Percentiles rank a stretch among this genome's conserved stretches.
These are phyloP conservation scores for Irpex rosettiformis DNA, from an alignment of 1,284 basidiomycete genomes.

Conservation along the genomic window DNA sequence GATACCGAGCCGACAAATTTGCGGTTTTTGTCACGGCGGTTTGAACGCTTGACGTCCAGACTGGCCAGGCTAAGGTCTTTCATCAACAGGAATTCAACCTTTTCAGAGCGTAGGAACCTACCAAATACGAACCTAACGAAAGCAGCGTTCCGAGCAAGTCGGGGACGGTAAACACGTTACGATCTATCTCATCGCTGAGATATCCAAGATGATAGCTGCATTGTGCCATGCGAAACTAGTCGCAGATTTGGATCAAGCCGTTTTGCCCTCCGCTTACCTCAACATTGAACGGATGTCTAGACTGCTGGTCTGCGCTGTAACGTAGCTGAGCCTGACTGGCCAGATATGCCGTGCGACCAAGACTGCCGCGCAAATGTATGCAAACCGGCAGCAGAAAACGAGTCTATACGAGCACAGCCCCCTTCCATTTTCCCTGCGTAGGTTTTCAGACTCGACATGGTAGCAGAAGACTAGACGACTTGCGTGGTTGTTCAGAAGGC, in stretches of 20 bases:
- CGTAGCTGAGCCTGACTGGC: neutral
- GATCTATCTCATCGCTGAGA: too few species aligned
- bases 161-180: too few species aligned
- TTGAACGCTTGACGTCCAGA: neutral
- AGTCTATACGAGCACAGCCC: neutral
- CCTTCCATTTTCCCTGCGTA: neutral
- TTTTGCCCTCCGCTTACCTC: too few species aligned
- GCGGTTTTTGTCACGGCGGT: neutral
- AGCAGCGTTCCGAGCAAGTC: too few species aligned
- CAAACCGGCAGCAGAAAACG: neutral
- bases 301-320: neutral
- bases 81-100: neutral
- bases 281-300: neutral
- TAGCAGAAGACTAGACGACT: neutral
- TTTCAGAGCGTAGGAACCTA: too few species aligned
- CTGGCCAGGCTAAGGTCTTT: too few species aligned
- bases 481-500: neutral
- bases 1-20: neutral
- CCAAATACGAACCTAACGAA: too few species aligned
- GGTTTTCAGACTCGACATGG: neutral
- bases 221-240: too few species aligned
- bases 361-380: neutral
- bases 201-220: too few species aligned
- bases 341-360: neutral
- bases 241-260: too few species aligned